Conservation (phyloP, 495 filamentous ascomycete genomes). For the Peziza echinospora region DNA sequence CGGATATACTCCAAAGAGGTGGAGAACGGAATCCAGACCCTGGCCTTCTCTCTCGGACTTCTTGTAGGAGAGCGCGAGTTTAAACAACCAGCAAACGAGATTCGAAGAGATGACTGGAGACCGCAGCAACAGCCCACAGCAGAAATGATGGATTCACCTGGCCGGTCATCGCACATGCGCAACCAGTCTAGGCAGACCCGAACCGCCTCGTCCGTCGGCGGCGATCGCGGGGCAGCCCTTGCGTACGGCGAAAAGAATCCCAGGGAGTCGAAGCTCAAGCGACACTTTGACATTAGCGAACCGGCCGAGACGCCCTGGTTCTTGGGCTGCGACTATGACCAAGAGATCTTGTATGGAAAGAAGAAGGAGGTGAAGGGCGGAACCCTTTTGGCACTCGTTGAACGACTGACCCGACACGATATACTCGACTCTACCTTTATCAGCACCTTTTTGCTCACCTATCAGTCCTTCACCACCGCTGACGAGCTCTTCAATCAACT, state of each 20-base stretch:
- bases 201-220: neutral
- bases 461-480: conserved; percentile 81
- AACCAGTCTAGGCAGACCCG: neutral
- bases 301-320: conserved; percentile 54
- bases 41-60: conserved; percentile 68
- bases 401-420: conserved; percentile 88
- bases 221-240: neutral
- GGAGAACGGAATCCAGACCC: conserved; percentile 66
- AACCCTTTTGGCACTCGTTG: conserved; percentile 73
- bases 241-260: conserved; percentile 1
- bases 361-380: conserved; percentile 71
- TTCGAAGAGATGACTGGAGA: neutral
- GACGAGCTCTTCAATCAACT: conserved; percentile 81
- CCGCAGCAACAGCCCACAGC: neutral
- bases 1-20: conserved; percentile 52
- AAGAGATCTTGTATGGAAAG: conserved; percentile 70
- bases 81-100: neutral
- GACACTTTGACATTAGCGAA: conserved; percentile 63
- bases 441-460: conserved; percentile 91
- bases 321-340: conserved; percentile 70
- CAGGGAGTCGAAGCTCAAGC: conserved; percentile 53
- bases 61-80: conserved; percentile 55
- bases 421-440: conserved; percentile 90
- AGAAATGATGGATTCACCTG: neutral
- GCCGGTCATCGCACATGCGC: neutral